Evolutionary conservation across 2,329 filamentous ascomycete species (phyloP).

Genomic region (Torrubiella hemipterigena): DNA sequence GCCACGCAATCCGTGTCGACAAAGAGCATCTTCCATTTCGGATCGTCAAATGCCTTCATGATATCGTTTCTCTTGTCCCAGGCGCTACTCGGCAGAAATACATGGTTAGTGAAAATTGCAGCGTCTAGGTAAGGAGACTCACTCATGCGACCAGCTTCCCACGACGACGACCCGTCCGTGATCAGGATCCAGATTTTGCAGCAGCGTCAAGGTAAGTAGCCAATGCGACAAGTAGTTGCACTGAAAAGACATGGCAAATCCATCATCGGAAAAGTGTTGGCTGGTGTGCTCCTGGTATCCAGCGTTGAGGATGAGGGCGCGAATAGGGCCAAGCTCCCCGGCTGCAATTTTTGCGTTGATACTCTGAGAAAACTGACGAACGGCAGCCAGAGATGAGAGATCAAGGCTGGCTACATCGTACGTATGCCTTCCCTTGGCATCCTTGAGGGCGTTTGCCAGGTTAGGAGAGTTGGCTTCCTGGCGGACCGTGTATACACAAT

Average conservation of each 20-base stretch:
- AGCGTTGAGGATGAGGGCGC: conserved; percentile 23
- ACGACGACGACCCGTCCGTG: conserved; percentile 1
- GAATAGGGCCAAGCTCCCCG: conserved; percentile 24
- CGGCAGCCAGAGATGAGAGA: conserved; percentile 15
- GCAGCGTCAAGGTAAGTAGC: neutral
- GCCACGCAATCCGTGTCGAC: too few relatives aligned
- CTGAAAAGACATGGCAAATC: conserved; percentile 3
- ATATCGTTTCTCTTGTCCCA: too few relatives aligned
- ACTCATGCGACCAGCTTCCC: conserved; percentile 10
- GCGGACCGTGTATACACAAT: conserved; percentile 25
- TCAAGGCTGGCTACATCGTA: conserved; percentile 19
- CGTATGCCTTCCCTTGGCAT: conserved; percentile 11
- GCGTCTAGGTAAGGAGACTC: conserved; percentile 1
- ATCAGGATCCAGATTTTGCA: conserved; percentile 2
- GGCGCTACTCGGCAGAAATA: too few relatives aligned
- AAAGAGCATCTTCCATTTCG: too few relatives aligned
- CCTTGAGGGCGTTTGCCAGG: conserved; percentile 17
- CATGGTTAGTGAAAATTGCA: neutral
- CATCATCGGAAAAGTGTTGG: neutral
- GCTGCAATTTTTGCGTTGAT: conserved; percentile 17
- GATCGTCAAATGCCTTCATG: too few relatives aligned
- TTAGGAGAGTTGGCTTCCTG: conserved; percentile 14
- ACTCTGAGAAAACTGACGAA: conserved; percentile 14
- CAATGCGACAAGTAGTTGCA: conserved; percentile 4
- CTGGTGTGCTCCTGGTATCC: conserved; percentile 11